A percentile compares a stretch with the other conserved stretches of the same genome.
phyloP scores from a whole-genome alignment of 1,284 basidiomycete genomes.

The Caloboletus firmus region DNA sequence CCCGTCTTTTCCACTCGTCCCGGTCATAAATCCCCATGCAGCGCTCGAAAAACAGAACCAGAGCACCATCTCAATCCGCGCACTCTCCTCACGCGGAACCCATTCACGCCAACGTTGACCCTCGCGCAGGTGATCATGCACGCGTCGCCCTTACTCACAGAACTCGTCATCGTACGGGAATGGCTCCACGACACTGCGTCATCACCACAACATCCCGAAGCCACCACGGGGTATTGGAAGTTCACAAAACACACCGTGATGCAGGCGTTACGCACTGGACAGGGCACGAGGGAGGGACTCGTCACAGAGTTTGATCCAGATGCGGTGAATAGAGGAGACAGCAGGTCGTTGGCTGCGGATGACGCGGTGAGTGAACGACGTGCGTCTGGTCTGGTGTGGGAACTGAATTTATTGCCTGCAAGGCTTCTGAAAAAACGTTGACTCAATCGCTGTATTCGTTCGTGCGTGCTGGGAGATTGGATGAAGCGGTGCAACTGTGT shows the following conservation, averaged over 20 bases:
- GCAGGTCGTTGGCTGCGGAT: constrained; percentile 60
- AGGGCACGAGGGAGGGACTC: constrained; percentile 47
- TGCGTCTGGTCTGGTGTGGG: not conserved
- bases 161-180: constrained; percentile 77
- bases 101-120: constrained; percentile 73
- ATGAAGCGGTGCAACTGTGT: constrained; percentile 82
- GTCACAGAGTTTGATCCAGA: constrained; percentile 77
- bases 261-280: constrained; percentile 60
- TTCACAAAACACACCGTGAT: constrained; percentile 77
- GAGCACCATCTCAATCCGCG: constrained; percentile 47
- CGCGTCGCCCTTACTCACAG: constrained; percentile 56
- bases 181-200: constrained; percentile 79
- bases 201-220: constrained; percentile 57
- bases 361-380: constrained; percentile 58
- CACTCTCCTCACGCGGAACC: constrained; percentile 61
- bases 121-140: constrained; percentile 71
- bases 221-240: constrained; percentile 76
- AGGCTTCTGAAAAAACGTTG: constrained; percentile 80
- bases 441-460: constrained; percentile 75
- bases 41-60: constrained; percentile 61
- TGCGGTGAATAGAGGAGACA: constrained; percentile 56
- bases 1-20: constrained; percentile 17
- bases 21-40: constrained; percentile 26
- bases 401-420: constrained; percentile 4
- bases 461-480: constrained; percentile 78